Evolutionary conservation across 768 basidiomycete species (phyloP).

Genomic region (Albatrellus ellisii): DNA sequence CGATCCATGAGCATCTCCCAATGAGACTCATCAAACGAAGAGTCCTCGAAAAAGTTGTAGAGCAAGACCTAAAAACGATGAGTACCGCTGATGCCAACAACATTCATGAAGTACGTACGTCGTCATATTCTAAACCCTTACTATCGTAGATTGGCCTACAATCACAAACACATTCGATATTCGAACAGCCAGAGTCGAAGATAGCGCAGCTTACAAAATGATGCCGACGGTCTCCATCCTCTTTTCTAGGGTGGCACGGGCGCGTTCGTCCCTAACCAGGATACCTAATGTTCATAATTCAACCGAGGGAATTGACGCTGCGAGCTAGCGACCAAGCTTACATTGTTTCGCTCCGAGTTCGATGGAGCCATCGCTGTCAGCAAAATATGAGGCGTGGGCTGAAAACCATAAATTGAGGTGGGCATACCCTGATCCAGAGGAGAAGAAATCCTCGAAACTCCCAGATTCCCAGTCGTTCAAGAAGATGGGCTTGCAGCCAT

Average conservation of each 20-base stretch:
- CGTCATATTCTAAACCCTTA: slow-evolving; percentile 58
- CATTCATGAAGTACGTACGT: slow-evolving; percentile 29
- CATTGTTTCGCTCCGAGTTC: slow-evolving; percentile 46
- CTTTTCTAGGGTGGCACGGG: slow-evolving; percentile 30
- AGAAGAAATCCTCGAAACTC: slow-evolving; percentile 1
- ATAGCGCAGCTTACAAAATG: slow-evolving; percentile 36
- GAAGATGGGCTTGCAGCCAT: slow-evolving; percentile 45
- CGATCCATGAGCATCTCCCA: slow-evolving; percentile 4
- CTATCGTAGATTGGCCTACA: slow-evolving; percentile 47
- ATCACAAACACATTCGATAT: no score
- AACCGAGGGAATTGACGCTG: no score
- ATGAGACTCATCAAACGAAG: slow-evolving; percentile 22
- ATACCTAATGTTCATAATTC: slow-evolving; percentile 31
- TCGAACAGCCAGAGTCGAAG: no score
- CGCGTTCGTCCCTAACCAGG: slow-evolving; percentile 48
- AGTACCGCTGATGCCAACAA: no score
- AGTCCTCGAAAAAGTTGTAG: slow-evolving; percentile 67
- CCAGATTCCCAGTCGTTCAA: slow-evolving; percentile 31
- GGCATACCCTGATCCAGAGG: no score
- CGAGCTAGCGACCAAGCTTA: slow-evolving; percentile 21
- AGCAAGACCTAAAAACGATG: slow-evolving; percentile 41
- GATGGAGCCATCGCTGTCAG: not conserved
- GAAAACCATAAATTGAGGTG: no score
- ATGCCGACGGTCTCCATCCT: slow-evolving; percentile 45
- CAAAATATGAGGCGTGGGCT: not conserved